Percentiles rank a stretch among this genome's conserved stretches.
phyloP scores from a whole-genome alignment of 2,329 filamentous ascomycete species.

The Penicillium digitatum region DNA sequence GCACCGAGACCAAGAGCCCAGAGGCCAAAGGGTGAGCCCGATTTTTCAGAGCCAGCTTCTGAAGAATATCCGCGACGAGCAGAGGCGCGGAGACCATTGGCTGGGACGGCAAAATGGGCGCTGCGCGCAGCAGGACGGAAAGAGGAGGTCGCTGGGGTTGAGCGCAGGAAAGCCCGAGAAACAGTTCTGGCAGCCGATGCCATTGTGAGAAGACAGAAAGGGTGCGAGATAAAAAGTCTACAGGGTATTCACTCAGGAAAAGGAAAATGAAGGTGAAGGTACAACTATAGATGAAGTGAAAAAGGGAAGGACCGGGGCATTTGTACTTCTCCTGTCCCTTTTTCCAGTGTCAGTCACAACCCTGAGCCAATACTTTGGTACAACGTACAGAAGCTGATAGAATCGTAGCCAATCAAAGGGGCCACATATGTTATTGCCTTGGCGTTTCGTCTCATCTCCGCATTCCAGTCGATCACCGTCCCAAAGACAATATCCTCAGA shows the following conservation, averaged over 20 bases:
- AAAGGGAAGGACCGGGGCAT: slow-evolving; percentile 14
- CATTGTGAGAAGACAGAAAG: slow-evolving; percentile 29
- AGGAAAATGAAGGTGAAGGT: slow-evolving; percentile 6
- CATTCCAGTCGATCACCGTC: slow-evolving; percentile 5
- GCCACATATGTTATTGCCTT: slow-evolving; percentile 14
- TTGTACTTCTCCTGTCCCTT: slow-evolving; percentile 4
- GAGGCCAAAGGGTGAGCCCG: slow-evolving; percentile 50
- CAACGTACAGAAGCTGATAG: slow-evolving; percentile 11
- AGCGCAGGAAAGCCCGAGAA: slow-evolving; percentile 43
- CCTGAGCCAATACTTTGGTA: slow-evolving; percentile 2
- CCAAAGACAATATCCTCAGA: neutral
- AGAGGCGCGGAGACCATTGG: slow-evolving; percentile 68
- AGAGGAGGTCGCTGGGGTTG: slow-evolving; percentile 34
- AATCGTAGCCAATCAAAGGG: slow-evolving; percentile 16
- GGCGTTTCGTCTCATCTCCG: slow-evolving; percentile 12
- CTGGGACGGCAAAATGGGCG: slow-evolving; percentile 53
- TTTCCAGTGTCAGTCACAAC: neutral
- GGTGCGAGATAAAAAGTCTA: neutral
- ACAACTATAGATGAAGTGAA: slow-evolving; percentile 1
- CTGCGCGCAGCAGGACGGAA: slow-evolving; percentile 50
- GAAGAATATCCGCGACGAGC: slow-evolving; percentile 77
- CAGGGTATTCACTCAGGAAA: neutral
- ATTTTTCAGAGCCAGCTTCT: slow-evolving; percentile 54
- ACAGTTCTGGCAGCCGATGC: slow-evolving; percentile 43
- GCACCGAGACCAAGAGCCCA: slow-evolving; percentile 58